These are phyloP conservation scores for Albatrellus ellisii DNA, from an alignment of 768 basidiomycete species.

Conservation along the genomic window DNA sequence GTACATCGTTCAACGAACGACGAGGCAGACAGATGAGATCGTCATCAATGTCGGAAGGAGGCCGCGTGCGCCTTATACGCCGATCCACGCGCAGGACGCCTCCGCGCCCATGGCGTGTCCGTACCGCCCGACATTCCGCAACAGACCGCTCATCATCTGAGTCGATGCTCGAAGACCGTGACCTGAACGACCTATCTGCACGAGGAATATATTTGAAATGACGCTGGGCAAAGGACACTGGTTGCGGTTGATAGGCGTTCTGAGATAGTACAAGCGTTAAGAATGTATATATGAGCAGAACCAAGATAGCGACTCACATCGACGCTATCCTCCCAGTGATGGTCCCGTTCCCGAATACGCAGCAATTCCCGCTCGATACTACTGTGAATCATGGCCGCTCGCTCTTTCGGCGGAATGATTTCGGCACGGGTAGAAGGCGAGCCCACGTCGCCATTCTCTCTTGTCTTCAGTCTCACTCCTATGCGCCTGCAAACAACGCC, in stretches of 20 bases:
- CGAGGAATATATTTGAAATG: slow-evolving; percentile 52
- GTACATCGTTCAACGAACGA: slow-evolving; percentile 2
- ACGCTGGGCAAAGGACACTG: slow-evolving; percentile 42
- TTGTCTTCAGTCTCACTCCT: slow-evolving; percentile 40
- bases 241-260: slow-evolving; percentile 60
- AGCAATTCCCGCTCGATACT: slow-evolving; percentile 50
- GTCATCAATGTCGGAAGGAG: slow-evolving; percentile 7
- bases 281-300: background rate
- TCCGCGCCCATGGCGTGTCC: slow-evolving; percentile 71
- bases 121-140: slow-evolving; percentile 35
- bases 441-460: slow-evolving; percentile 27
- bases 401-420: slow-evolving; percentile 52
- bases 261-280: slow-evolving; percentile 17
- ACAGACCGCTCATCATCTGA: slow-evolving; percentile 19
- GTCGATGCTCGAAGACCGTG: slow-evolving; percentile 18
- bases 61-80: slow-evolving; percentile 23
- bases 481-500: slow-evolving; percentile 26
- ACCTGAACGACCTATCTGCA: slow-evolving; percentile 17
- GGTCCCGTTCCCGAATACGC: slow-evolving; percentile 53
- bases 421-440: slow-evolving; percentile 33
- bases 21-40: slow-evolving; percentile 7
- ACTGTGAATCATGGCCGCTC: slow-evolving; percentile 41
- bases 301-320: slow-evolving; percentile 39
- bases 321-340: slow-evolving; percentile 77
- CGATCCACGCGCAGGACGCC: slow-evolving; percentile 73